These are phyloP conservation scores for Eragrostis nindensis DNA, from an alignment of 176 grass and related monocot genomes.

Conservation along the genomic window DNA sequence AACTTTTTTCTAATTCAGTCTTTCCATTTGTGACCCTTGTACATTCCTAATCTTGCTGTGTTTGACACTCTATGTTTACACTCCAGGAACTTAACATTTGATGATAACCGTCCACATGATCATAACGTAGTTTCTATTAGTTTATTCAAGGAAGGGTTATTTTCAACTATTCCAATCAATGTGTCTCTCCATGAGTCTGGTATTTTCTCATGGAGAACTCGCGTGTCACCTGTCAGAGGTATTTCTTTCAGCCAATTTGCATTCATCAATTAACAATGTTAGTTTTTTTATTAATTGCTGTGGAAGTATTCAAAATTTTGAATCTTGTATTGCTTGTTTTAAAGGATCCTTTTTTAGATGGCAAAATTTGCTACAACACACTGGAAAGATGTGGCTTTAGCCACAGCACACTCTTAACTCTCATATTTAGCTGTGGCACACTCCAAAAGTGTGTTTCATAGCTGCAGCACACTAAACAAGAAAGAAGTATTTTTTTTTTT, in stretches of 20 bases:
- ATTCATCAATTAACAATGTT: neutral
- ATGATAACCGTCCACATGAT: constrained; percentile 52
- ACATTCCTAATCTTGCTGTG: neutral
- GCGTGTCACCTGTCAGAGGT: constrained; percentile 67
- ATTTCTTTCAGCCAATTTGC: constrained; percentile 36
- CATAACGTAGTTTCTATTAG: constrained; percentile 58
- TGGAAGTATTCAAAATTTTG: constrained; percentile 12
- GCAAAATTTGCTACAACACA: too few species aligned
- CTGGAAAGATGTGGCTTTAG: too few species aligned
- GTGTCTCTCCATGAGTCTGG: constrained; percentile 55
- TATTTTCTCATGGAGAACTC: constrained; percentile 76
- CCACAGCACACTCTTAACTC: too few species aligned
- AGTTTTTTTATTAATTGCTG: constrained; percentile 1
- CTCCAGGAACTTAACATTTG: constrained; percentile 62
- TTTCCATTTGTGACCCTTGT: neutral
- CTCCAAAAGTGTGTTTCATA: too few species aligned
- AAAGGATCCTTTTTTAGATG: neutral
- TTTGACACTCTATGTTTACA: constrained; percentile 35
- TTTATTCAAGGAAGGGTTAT: constrained; percentile 71
- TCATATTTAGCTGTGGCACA: too few species aligned
- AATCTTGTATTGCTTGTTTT: constrained; percentile 18
- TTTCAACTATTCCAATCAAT: constrained; percentile 77
- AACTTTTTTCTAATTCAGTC: constrained; percentile 27
- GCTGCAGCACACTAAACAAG: too few species aligned
- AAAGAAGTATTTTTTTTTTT: too few species aligned